Conservation (phyloP, 176 grass and related monocot genomes). For the Elaeis guineensis region DNA sequence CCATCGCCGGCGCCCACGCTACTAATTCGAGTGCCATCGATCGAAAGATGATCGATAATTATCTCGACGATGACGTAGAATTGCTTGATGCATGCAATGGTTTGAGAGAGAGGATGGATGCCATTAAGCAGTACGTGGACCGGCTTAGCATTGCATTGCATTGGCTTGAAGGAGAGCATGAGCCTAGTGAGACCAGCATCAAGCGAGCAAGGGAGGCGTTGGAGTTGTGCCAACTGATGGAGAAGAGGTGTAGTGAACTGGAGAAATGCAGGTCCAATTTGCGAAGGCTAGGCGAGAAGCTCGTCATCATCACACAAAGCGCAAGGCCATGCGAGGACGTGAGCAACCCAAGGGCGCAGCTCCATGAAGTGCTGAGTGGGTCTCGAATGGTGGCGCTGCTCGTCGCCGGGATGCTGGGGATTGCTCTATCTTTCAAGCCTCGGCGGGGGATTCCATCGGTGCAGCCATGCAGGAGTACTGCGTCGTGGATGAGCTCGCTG, state of each 20-base stretch:
- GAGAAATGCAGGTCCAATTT: slow-evolving; percentile 65
- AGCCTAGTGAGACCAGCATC: background rate
- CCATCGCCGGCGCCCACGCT: background rate
- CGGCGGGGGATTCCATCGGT: slow-evolving; percentile 24
- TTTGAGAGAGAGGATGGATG: slow-evolving; percentile 28
- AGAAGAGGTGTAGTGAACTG: slow-evolving; percentile 52
- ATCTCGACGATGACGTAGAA: slow-evolving; percentile 49
- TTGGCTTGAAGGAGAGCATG: slow-evolving; percentile 35
- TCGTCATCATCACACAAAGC: slow-evolving; percentile 3
- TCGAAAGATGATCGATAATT: slow-evolving; percentile 34
- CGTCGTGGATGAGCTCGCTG: slow-evolving; percentile 46
- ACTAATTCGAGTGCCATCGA: background rate
- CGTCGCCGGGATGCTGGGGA: slow-evolving; percentile 30
- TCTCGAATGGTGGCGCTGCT: slow-evolving; percentile 41
- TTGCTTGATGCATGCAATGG: slow-evolving; percentile 69
- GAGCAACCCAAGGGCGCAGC: slow-evolving; percentile 2
- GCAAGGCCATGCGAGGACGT: background rate
- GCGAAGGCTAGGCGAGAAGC: slow-evolving; percentile 56
- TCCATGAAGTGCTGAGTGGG: slow-evolving; percentile 37
- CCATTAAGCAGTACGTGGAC: slow-evolving; percentile 33
- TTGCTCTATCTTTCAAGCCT: slow-evolving; percentile 46
- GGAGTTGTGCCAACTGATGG: slow-evolving; percentile 51
- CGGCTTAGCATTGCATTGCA: slow-evolving; percentile 37
- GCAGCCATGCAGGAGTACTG: slow-evolving; percentile 9
- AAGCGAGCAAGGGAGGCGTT: slow-evolving; percentile 26